Evolutionary conservation across 768 basidiomycete genomes (phyloP).

Genomic region (Psilocybe tampanensis): DNA sequence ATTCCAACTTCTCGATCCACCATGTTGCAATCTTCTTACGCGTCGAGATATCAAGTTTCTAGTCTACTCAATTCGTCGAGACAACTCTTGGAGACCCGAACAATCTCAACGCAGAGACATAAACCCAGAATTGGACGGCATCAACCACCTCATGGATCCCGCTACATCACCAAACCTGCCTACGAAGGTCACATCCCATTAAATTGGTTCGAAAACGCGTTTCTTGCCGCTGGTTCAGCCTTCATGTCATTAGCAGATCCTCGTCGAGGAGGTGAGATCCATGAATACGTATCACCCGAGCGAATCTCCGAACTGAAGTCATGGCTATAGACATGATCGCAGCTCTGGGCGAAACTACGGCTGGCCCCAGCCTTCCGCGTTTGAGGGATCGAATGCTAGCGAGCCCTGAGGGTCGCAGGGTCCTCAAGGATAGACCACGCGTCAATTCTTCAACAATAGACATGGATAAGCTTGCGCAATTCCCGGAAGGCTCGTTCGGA

Average conservation of each 20-base stretch:
- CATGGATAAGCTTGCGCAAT: conserved; percentile 61
- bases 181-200: conserved; percentile 86
- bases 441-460: conserved; percentile 79
- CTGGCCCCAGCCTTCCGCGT: conserved; percentile 73
- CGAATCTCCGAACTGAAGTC: conserved; percentile 5
- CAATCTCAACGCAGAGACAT: background rate
- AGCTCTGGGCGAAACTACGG: conserved; percentile 90
- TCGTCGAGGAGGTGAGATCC: conserved; percentile 73
- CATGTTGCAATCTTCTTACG: conserved; percentile 1
- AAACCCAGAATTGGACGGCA: background rate
- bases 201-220: conserved; percentile 77
- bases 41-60: background rate
- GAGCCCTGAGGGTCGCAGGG: conserved; percentile 79
- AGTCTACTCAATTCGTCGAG: conserved; percentile 7
- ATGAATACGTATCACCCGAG: background rate
- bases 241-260: conserved; percentile 82
- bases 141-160: background rate
- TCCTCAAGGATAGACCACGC: conserved; percentile 83
- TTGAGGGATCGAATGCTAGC: conserved; percentile 79
- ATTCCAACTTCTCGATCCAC: background rate
- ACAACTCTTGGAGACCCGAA: conserved; percentile 2
- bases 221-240: conserved; percentile 86
- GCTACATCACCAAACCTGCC: conserved; percentile 39
- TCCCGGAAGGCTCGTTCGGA: conserved; percentile 85
- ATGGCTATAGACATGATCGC: conserved; percentile 84